Evolutionary conservation across 2,329 filamentous ascomycete species (phyloP), one percentile per base, ranked within the genome.

Genomic region (Apiospora koreana): DNA sequence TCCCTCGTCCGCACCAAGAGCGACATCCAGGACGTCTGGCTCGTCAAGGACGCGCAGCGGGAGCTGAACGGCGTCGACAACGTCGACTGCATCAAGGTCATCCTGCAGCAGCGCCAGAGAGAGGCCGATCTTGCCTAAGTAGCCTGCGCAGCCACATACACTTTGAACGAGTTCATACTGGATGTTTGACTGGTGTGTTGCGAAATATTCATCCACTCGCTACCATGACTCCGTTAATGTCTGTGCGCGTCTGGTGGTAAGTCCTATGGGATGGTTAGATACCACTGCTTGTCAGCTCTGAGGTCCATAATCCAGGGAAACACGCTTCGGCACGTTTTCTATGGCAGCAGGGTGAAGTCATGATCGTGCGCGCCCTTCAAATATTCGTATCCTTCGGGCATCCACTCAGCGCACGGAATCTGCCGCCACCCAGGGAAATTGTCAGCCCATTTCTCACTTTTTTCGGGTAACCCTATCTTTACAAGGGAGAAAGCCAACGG

Each of bases 321-420:
- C 23, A 12, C 8, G 10, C n/a, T 38, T 3, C 12, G 16, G 28
- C n/a, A 8, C 43, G 45, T 12, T 21, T 21, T 41, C 41, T 68
- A 76, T 4, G 74, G 74, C n/a, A 73, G 71, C 66, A 80, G 70
- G 42, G 75, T 71, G 72, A 81, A 80, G 66, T 80, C 79, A 72
- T 80, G 79, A 70, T 79, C 78, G 71, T 81, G 79, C 67, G 75
- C 76, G 2, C 78, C 77, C 65, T 80, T 76, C 35, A 83, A 75
- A 73, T 82, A 80, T 71, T 82, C 78, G 66, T 80, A 79, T 3
- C 77, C 78, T 62, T 80, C 75, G 3, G 75, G 74, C 46, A 80
- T 77, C 79, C 80, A 83, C 45, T 82, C 78, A 1, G 81, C 79
- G 69, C 74, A 77, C 18, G 76, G 75, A 23, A 66, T n/a, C 65